Evolutionary conservation across 2,329 filamentous ascomycete genomes (phyloP).

Genomic region (Fragosphaeria purpurea): DNA sequence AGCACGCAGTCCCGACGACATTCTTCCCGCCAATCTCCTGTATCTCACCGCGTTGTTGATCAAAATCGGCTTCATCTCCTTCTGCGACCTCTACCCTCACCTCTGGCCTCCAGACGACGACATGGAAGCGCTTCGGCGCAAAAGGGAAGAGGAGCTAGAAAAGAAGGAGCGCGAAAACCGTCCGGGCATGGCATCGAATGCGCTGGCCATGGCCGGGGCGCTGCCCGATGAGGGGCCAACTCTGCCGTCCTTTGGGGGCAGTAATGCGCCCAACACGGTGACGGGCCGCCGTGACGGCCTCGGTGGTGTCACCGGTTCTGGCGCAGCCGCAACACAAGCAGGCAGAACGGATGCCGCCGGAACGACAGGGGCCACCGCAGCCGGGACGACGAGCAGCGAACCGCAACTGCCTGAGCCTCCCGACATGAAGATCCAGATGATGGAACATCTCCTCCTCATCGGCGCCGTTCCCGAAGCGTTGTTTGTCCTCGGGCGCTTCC

Average conservation of each 20-base stretch:
- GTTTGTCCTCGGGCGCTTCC: conserved; percentile 78
- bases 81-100: conserved; percentile 84
- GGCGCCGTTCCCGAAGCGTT: conserved; percentile 88
- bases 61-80: conserved; percentile 93
- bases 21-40: conserved; percentile 82
- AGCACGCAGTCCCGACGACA: conserved; percentile 60
- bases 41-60: conserved; percentile 86
- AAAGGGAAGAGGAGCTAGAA: conserved; percentile 63
- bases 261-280: conserved; percentile 27
- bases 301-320: conserved; percentile 24
- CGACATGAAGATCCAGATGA: conserved; percentile 79
- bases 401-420: conserved; percentile 56
- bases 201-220: conserved; percentile 75
- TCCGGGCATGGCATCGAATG: conserved; percentile 67
- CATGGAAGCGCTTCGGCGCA: conserved; percentile 65
- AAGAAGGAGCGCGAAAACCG: conserved; percentile 65
- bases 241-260: no score
- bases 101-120: conserved; percentile 75
- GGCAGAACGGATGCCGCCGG: conserved; percentile 43
- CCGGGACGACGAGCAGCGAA: conserved; percentile 32
- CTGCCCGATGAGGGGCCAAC: conserved; percentile 67
- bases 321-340: conserved; percentile 18
- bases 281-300: conserved; percentile 2
- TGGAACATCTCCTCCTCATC: conserved; percentile 79
- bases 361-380: conserved; percentile 49